Percentiles rank a stretch among this genome's conserved stretches.
Evolutionary conservation across 2,329 filamentous ascomycete genomes (phyloP).

Genomic region (Tolypocladium cylindrosporum): DNA sequence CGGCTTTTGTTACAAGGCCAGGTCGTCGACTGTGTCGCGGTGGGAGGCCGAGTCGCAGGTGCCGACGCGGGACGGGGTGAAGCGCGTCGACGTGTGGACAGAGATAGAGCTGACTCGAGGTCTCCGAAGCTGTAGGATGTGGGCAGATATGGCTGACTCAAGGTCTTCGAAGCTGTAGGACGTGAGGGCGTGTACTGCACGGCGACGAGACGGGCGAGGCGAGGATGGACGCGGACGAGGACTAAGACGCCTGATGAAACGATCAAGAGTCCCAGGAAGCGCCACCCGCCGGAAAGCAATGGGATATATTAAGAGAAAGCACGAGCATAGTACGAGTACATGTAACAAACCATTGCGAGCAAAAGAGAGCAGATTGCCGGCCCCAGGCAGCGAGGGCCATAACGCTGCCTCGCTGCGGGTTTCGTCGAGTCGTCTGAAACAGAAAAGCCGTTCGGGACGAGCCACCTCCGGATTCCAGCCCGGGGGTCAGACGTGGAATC

Average conservation of each 20-base stretch:
- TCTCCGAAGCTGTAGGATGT: neutral
- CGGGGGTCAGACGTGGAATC: neutral
- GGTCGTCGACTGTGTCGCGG: neutral
- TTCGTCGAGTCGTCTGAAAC: conserved; percentile 16
- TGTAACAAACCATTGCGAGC: neutral
- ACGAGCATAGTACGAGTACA: neutral
- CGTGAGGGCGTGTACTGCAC: neutral
- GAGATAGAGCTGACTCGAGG: neutral
- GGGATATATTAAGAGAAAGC: neutral
- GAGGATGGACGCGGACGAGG: neutral
- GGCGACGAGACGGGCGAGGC: neutral
- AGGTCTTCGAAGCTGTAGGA: neutral
- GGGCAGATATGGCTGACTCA: too few relatives aligned
- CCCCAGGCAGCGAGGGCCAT: neutral
- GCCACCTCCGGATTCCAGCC: conserved; percentile 19
- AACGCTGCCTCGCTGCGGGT: neutral
- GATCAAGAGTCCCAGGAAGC: neutral
- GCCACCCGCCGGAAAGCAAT: neutral
- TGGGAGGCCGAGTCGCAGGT: neutral
- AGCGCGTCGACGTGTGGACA: neutral
- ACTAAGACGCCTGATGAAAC: neutral
- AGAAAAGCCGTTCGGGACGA: conserved; percentile 16
- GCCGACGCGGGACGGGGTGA: neutral
- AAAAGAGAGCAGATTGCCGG: neutral
- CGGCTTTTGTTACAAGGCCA: neutral